These are phyloP conservation scores for Termitomyces sp. DNA, from an alignment of 768 basidiomycete species.

Conservation along the genomic window DNA sequence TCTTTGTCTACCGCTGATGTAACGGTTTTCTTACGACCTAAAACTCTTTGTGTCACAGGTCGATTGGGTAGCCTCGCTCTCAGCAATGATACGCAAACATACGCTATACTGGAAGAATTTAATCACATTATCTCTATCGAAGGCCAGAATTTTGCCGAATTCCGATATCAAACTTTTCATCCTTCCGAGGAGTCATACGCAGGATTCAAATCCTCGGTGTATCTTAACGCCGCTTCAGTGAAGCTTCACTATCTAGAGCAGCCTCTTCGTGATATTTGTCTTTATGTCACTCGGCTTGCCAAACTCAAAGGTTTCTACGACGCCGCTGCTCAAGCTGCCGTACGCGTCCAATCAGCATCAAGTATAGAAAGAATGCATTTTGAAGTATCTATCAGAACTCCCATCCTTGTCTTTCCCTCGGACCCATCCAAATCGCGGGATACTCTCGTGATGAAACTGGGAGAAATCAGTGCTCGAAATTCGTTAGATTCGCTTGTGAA, in stretches of 20 bases:
- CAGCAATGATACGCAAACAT: conserved; percentile 61
- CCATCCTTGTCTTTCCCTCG: conserved; percentile 86
- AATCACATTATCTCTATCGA: conserved; percentile 90
- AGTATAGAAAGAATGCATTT: conserved; percentile 95
- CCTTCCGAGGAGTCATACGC: conserved; percentile 62
- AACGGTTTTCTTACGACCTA: conserved; percentile 64
- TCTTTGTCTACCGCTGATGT: conserved; percentile 90
- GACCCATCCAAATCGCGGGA: conserved; percentile 61
- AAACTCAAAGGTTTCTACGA: conserved; percentile 94
- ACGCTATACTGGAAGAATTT: conserved; percentile 60
- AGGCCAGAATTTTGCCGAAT: conserved; percentile 90
- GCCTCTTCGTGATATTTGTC: conserved; percentile 85
- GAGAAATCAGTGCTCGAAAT: conserved; percentile 85
- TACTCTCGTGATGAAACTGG: conserved; percentile 76
- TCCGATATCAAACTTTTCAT: conserved; percentile 91
- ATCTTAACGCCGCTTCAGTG: conserved; percentile 84
- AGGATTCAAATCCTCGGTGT: conserved; percentile 81
- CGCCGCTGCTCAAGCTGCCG: conserved; percentile 89
- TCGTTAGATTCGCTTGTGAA: conserved; percentile 54
- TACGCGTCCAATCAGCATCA: conserved; percentile 70
- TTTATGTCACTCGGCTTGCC: conserved; percentile 82
- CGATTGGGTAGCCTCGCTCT: conserved; percentile 82
- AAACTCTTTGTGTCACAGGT: conserved; percentile 75
- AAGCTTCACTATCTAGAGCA: conserved; percentile 86
- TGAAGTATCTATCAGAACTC: conserved; percentile 85